Base-by-base conservation (phyloP, 768 basidiomycete genomes). In the Pulveroboletus sp. region DNA sequence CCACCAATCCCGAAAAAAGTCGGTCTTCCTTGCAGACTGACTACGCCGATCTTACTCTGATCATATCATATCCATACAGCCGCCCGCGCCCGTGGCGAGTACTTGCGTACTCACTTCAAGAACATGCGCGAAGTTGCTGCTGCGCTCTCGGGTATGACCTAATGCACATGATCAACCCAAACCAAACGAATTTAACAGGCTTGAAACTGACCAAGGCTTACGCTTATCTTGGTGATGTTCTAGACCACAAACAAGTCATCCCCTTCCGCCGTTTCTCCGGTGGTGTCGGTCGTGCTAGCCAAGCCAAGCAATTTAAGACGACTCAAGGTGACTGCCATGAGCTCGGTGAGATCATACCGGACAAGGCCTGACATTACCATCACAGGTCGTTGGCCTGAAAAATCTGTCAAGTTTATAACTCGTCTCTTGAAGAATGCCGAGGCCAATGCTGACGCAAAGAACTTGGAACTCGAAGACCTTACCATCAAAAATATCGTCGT, bases 121-220 rank as follows among this genome's bases (percentile, higher is more conserved):
- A 99, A 98, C 83, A 98, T 97, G 92, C 86, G 91, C 56, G 97
- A 99, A 75, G 97, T 98, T 48, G 94, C 90, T 43, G 95, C 95
- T 57, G 93, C 90, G 58, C 77, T 97, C 56, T 81, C 85, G 57
- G 94, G 94, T 92, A 35, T 27, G 33, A 50, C 50, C 19, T 31
- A 19, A 21, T 39, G 21, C 5, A 0, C 25, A 13, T 32, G 9
- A 27, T 39, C 41, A n/a, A 24, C 20, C 19, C 6, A 43, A 38
- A 49, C 45, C 48, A 47, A 56, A 17, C n/a, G 11, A 7, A 21
- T 40, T 31, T 11, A 43, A 40, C 32, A 94, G 94, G 97, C 67
- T 75, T 95, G 73, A 90, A 90, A 69, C 78, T 98, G 71, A 80
- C 85, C 59, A 97, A 97, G 77, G 97, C 97, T 27, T 94, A 97